A percentile compares a stretch with the other conserved stretches of the same genome.
Conservation (phyloP, 768 basidiomycete species). For the Phaeotremella skinneri region DNA sequence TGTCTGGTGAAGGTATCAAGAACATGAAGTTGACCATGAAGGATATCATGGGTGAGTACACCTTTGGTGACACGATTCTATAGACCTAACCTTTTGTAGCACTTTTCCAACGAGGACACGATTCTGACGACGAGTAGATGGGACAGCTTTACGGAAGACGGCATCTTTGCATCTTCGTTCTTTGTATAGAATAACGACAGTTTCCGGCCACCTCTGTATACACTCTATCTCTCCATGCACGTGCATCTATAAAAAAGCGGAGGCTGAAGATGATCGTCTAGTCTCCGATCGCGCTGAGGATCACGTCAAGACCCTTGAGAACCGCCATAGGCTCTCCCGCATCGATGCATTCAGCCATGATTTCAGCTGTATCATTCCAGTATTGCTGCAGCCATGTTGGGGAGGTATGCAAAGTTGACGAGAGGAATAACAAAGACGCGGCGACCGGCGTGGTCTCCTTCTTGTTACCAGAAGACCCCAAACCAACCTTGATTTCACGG, state of each 20-base stretch:
- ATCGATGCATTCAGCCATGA: conserved; percentile 35
- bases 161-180: too few species aligned
- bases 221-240: too few species aligned
- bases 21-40: conserved; percentile 73
- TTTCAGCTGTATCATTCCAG: conserved; percentile 34
- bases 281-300: conserved; percentile 29
- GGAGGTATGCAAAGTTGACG: conserved; percentile 18
- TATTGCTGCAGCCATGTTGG: conserved; percentile 33
- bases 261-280: too few species aligned
- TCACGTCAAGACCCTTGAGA: conserved; percentile 34
- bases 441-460: conserved; percentile 20
- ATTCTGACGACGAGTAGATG: too few species aligned
- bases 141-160: too few species aligned
- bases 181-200: too few species aligned
- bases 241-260: too few species aligned
- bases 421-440: conserved; percentile 23
- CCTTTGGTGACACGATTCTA: not conserved
- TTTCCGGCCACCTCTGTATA: too few species aligned
- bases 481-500: conserved; percentile 22
- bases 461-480: conserved; percentile 20
- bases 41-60: conserved; percentile 65
- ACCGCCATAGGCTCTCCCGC: conserved; percentile 33
- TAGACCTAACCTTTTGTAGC: not conserved
- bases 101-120: not conserved
- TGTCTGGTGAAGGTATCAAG: conserved; percentile 85